Evolutionary conservation across 177 flowering plant genomes (phyloP).

Genomic region (Vitis hybrid): DNA sequence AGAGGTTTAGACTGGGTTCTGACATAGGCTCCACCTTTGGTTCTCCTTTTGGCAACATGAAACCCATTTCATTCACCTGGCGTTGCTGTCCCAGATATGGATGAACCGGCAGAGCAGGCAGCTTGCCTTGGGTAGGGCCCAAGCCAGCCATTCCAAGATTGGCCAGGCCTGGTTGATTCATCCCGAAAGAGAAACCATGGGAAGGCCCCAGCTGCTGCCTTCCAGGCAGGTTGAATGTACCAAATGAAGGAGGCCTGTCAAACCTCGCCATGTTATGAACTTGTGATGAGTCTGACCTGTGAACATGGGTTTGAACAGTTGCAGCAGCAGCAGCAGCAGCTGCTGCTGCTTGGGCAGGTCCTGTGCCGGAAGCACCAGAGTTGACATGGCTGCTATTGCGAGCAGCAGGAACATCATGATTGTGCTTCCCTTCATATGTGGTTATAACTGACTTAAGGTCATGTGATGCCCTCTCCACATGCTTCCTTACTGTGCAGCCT

Average conservation of each 20-base stretch:
- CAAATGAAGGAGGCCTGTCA: slow-evolving; percentile 41
- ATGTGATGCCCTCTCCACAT: slow-evolving; percentile 87
- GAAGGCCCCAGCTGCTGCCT: slow-evolving; percentile 52
- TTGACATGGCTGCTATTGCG: slow-evolving; percentile 73
- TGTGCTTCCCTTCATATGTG: slow-evolving; percentile 92
- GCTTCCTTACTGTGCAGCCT: slow-evolving; percentile 87
- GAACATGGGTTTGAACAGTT: slow-evolving; percentile 30
- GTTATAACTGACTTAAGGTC: slow-evolving; percentile 90
- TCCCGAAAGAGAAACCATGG: slow-evolving; percentile 52
- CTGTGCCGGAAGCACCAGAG: slow-evolving; percentile 29
- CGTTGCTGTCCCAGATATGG: slow-evolving; percentile 50
- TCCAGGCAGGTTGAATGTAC: slow-evolving; percentile 43
- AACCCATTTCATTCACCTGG: slow-evolving; percentile 44
- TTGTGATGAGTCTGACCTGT: slow-evolving; percentile 59
- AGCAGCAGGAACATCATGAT: slow-evolving; percentile 90
- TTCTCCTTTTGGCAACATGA: slow-evolving; percentile 68
- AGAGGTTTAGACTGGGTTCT: slow-evolving; percentile 39
- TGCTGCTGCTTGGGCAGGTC: slow-evolving; percentile 29
- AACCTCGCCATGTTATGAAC: slow-evolving; percentile 44
- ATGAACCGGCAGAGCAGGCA: slow-evolving; percentile 43
- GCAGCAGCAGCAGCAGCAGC: slow-evolving; percentile 16
- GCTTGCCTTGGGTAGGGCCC: slow-evolving; percentile 42
- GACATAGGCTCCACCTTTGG: slow-evolving; percentile 57
- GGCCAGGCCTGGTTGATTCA: slow-evolving; percentile 48
- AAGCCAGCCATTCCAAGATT: slow-evolving; percentile 57